Conservation (phyloP, 768 basidiomycete species). For the Mycena epipterygia region DNA sequence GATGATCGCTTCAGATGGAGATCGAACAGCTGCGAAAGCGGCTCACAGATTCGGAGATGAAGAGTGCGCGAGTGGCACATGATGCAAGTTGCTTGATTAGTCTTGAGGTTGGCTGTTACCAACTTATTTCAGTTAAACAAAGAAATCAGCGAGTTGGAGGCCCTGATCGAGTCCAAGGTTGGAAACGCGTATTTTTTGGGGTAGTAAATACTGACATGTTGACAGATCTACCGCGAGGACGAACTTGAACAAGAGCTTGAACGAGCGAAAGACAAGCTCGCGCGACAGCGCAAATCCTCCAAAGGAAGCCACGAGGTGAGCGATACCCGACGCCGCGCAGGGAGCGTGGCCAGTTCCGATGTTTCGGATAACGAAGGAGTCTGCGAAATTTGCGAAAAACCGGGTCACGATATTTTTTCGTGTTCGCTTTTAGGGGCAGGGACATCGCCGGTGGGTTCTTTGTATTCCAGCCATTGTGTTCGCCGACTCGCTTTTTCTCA, state of each 20-base stretch:
- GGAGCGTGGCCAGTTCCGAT: slow-evolving; percentile 43
- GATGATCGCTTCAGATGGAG: slow-evolving; percentile 63
- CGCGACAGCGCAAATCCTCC: slow-evolving; percentile 74
- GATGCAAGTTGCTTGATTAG: slow-evolving; percentile 62
- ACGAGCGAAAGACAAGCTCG: slow-evolving; percentile 77
- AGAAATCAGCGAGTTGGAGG: slow-evolving; percentile 93
- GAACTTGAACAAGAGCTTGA: slow-evolving; percentile 91
- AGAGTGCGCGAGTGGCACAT: slow-evolving; percentile 76
- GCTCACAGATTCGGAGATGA: slow-evolving; percentile 79
- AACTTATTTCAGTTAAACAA: slow-evolving; percentile 76
- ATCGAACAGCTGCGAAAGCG: slow-evolving; percentile 80
- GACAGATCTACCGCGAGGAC: slow-evolving; percentile 91
- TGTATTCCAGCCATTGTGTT: not conserved
- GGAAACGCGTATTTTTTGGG: slow-evolving; percentile 7
- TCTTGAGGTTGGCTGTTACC: slow-evolving; percentile 15
- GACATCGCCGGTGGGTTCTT: slow-evolving; percentile 42
- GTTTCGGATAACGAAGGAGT: slow-evolving; percentile 55
- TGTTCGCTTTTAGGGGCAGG: slow-evolving; percentile 82
- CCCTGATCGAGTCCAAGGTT: slow-evolving; percentile 95
- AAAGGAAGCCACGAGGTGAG: slow-evolving; percentile 56
- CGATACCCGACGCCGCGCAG: slow-evolving; percentile 48
- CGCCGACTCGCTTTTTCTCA: not conserved
- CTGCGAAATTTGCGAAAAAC: slow-evolving; percentile 69
- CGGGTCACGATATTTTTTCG: slow-evolving; percentile 89
- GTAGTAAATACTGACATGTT: slow-evolving; percentile 6